Base-by-base conservation (phyloP, 805 yeast genomes). In the Metschnikowia peoriensis region DNA sequence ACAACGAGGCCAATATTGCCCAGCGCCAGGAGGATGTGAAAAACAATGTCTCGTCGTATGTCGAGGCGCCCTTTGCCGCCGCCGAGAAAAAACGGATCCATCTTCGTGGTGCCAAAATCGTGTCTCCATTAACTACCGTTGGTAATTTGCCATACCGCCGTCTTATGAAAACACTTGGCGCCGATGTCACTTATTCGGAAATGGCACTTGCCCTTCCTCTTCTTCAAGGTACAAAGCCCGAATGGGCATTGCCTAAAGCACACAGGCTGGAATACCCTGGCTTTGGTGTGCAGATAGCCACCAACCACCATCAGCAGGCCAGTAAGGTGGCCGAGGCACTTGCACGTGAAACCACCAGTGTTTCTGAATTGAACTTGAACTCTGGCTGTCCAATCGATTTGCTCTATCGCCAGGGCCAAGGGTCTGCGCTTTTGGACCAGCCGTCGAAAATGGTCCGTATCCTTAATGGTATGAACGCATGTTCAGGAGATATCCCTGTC, bases 351-450 rank as follows among this genome's bases (percentile, higher is more conserved):
- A 79, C 87, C 22, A 73, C 83, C 12, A 67, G 78, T 52, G 82
- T 88, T n/a, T 80, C 86, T 32, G 98, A 94, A 65, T 75, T 94
- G 58, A 94, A 94, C 66, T 79, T 94, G 63, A 94, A 94, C 71
- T 87, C 96, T 65, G 99, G 99, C 2, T 94, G 99, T 69, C 99
- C 99, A 14, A 94, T 94, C 60, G 99, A 96, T 66, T 77, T 94
- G 61, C 75, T 94, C n/a, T 94, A 85, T 69, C 82, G 93, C 60
- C 90, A 88, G 66, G 99, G 99, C 40, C 96, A 96, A 56, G 99
- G 99, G 2, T 85, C 96, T 38, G 98, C 97, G 0, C 78, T 94
- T 50, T 73, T 94, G 77, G 97, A 91, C 57, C 90, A 88, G 62
- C 96, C 96, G 9, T 85, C 96, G 2, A 83, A 89, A 63, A 71